Conservation (phyloP, 129 eudicot genomes). For the Flaveria trinervia region DNA sequence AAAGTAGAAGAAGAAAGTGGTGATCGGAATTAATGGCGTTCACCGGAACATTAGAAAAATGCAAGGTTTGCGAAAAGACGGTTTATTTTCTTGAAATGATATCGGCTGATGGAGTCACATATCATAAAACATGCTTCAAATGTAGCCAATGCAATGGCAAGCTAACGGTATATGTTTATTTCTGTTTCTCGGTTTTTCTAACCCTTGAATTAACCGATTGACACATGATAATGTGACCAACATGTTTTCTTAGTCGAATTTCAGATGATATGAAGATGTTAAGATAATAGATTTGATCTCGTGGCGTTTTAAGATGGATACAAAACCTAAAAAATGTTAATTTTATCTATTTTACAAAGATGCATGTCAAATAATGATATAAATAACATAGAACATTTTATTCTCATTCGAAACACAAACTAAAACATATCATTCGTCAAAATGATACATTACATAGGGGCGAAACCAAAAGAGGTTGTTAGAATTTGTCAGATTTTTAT, state of each 20-base stretch:
- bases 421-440: too few species aligned
- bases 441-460: too few species aligned
- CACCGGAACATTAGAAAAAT: slow-evolving; percentile 76
- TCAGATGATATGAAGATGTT: not conserved
- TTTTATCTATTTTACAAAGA: too few species aligned
- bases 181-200: not conserved
- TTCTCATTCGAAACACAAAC: too few species aligned
- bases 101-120: slow-evolving; percentile 75
- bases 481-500: too few species aligned
- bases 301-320: not conserved
- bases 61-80: slow-evolving; percentile 77
- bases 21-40: slow-evolving; percentile 44
- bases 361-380: not conserved
- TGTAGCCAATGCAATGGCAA: slow-evolving; percentile 81
- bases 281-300: not conserved
- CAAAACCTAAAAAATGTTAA: not conserved
- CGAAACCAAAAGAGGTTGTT: too few species aligned
- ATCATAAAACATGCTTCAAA: slow-evolving; percentile 80
- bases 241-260: too few species aligned
- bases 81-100: slow-evolving; percentile 79
- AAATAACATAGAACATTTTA: not conserved
- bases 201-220: not conserved
- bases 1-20: slow-evolving; percentile 14
- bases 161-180: slow-evolving; percentile 50
- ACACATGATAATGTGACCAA: not conserved